Base-by-base conservation (phyloP, 805 yeast species). In the Grigorovia yakushimaensis region DNA sequence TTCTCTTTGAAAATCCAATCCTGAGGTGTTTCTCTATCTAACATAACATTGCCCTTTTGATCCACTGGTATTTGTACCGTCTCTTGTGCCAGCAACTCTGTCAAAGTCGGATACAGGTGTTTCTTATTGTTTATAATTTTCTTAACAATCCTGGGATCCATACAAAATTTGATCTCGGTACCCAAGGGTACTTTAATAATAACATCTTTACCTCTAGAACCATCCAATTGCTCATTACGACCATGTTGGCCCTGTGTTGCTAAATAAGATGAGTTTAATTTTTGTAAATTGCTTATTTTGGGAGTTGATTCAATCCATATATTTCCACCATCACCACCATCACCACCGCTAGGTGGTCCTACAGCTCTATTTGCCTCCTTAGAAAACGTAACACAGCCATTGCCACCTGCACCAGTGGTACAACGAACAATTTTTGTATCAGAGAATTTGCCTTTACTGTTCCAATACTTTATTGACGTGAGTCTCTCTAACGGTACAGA, bases 311-410 rank as follows among this genome's bases (percentile, higher is more conserved):
- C 86, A 2, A 93, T 78, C 60, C 83, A 91, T 2, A 93, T 75
- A 46, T 82, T 74, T 2, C 98, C 98, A 20, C 98, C 98, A 51
- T 73, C 69, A 4, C 98, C 98, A 27, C 98, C 98, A 67, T 93
- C 97, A 9, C 98, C 98, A n/a, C 98, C 98, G 64, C 89, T 95
- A 0, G 98, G 95, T 0, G 98, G 98, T 0, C 98, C 98, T 18
- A 75, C 73, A 0, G 95, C 73, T 40, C 86, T 68, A 39, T 88
- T 86, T 3, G 95, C 85, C 54, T 88, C 98, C 53, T 96, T 72
- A 49, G 82, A 76, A 65, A 93, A 93, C 0, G 97, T 84, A 0
- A 88, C 82, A 30, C 77, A 72, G 6, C 98, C 98, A 60, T 82
- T 73, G 1, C 98, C 98, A 19, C 98, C 98, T 39, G 69, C 72